Percentiles rank a stretch among this genome's conserved stretches.
phyloP scores from a whole-genome alignment of 2,329 filamentous ascomycete genomes.

The Colletotrichum sp. region DNA sequence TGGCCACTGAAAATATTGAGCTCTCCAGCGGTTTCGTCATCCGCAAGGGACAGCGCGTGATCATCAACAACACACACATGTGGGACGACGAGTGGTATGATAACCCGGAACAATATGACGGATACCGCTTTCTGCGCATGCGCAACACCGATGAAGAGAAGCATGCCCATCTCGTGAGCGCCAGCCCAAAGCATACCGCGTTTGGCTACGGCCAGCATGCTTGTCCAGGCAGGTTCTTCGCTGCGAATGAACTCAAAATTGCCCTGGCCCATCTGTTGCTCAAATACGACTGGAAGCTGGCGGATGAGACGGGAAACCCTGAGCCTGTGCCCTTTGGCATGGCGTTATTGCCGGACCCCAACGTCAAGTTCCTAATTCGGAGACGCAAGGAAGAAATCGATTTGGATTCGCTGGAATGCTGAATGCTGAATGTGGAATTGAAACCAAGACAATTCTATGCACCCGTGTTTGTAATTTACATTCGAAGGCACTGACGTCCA shows the following conservation, averaged over 20 bases:
- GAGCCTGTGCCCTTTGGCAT: not conserved
- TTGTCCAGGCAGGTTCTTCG: not conserved
- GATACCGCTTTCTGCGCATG: slow-evolving; percentile 22
- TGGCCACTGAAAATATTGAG: slow-evolving; percentile 11
- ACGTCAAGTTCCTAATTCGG: not conserved
- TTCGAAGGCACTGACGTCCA: too few relatives aligned
- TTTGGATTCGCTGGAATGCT: not conserved
- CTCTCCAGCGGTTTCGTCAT: slow-evolving; percentile 24
- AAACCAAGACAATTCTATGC: too few relatives aligned
- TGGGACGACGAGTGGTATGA: slow-evolving; percentile 22
- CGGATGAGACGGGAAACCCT: not conserved
- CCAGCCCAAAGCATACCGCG: not conserved
- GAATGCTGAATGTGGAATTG: not conserved
- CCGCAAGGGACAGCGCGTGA: slow-evolving; percentile 24
- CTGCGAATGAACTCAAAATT: not conserved
- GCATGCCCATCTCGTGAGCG: slow-evolving; percentile 34
- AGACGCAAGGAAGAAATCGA: slow-evolving; percentile 3
- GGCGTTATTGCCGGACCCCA: not conserved
- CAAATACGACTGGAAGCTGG: slow-evolving; percentile 32
- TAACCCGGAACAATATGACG: slow-evolving; percentile 23
- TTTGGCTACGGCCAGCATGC: not conserved
- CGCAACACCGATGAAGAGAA: slow-evolving; percentile 25
- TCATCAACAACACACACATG: slow-evolving; percentile 20
- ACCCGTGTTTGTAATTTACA: too few relatives aligned
- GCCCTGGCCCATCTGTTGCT: slow-evolving; percentile 24